Conservation (phyloP, 2,329 filamentous ascomycete genomes). For the Atkinsonella hypoxylon region DNA sequence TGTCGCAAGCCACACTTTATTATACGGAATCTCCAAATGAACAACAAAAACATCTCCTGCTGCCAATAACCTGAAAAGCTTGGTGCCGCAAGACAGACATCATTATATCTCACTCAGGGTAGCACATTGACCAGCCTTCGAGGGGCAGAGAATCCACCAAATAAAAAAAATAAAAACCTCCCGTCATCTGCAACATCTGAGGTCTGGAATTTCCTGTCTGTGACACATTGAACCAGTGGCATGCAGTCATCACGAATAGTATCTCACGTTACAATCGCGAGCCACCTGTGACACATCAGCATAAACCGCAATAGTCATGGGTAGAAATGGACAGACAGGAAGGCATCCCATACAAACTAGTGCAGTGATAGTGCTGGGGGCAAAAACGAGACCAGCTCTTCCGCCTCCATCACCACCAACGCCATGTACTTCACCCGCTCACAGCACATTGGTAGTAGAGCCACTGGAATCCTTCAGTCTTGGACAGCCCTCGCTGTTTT, state of each 20-base stretch:
- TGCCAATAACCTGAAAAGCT: not conserved
- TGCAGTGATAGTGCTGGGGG: constrained; percentile 34
- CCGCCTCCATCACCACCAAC: constrained; percentile 41
- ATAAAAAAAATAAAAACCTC: too few species aligned
- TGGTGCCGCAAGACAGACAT: not conserved
- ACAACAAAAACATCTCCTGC: not conserved
- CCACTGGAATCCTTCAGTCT: constrained; percentile 29
- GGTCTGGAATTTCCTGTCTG: not conserved
- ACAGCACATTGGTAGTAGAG: constrained; percentile 21
- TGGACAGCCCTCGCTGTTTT: constrained; percentile 9
- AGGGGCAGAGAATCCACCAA: not conserved
- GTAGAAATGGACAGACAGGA: constrained; percentile 13
- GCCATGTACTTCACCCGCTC: constrained; percentile 27
- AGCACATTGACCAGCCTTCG: not conserved
- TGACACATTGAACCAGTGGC: not conserved
- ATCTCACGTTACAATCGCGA: not conserved
- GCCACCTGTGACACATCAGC: not conserved
- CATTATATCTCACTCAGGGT: not conserved
- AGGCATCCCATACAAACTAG: constrained; percentile 38
- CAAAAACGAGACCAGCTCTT: constrained; percentile 23
- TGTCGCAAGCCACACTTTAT: not conserved
- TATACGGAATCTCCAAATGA: not conserved
- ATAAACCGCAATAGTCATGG: constrained; percentile 5
- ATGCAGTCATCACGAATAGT: not conserved
- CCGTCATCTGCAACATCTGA: too few species aligned